phyloP scores from a whole-genome alignment of 345 rosid genomes.

The Limnanthes douglasii region DNA sequence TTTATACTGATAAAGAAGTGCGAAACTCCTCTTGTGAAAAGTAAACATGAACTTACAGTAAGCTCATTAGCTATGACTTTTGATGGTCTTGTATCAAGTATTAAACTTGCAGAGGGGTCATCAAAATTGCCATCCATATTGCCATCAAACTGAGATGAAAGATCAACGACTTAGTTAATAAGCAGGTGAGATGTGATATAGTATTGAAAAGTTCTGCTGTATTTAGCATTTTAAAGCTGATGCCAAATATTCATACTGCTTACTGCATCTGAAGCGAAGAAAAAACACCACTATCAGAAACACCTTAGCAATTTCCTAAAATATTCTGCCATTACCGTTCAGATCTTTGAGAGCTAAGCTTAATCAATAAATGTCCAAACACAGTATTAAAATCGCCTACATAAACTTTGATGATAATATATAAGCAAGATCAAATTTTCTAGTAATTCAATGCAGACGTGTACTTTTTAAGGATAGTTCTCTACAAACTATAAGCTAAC shows the following conservation, averaged over 20 bases:
- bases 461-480: too few species aligned
- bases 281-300: too few species aligned
- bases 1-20: neutral
- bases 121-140: slow-evolving; percentile 77
- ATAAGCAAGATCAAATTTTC: too few species aligned
- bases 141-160: slow-evolving; percentile 46
- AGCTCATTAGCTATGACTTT: slow-evolving; percentile 88
- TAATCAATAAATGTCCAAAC: too few species aligned
- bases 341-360: too few species aligned
- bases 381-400: too few species aligned
- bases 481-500: too few species aligned
- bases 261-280: neutral
- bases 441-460: too few species aligned
- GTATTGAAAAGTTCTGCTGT: neutral
- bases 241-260: slow-evolving; percentile 3
- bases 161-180: slow-evolving; percentile 3
- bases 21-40: too few species aligned
- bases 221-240: neutral
- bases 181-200: slow-evolving; percentile 8
- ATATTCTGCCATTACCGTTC: too few species aligned
- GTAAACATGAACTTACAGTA: slow-evolving; percentile 79
- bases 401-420: too few species aligned
- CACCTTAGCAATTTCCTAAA: too few species aligned
- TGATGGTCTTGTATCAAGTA: slow-evolving; percentile 87
- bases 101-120: slow-evolving; percentile 79